Conservation (phyloP, 164 flowering plant genomes). For the Vitis labrusca region DNA sequence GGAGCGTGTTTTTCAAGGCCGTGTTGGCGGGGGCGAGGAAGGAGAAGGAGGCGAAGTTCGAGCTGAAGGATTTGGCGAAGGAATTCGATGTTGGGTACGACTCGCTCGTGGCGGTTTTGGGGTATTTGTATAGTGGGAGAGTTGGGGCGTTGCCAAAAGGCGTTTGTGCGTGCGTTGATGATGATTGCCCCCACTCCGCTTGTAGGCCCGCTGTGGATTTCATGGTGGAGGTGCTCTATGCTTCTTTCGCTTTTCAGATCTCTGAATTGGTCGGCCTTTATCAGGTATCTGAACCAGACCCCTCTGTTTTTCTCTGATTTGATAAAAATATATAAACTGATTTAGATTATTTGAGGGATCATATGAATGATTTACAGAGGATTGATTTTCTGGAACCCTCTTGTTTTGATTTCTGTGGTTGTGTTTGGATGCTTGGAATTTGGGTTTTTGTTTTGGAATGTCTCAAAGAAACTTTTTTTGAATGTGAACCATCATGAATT, state of each 20-base stretch:
- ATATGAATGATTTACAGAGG: too few relatives aligned
- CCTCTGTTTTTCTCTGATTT: too few relatives aligned
- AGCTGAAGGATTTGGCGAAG: conserved; percentile 55
- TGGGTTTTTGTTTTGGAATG: too few relatives aligned
- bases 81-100: conserved; percentile 64
- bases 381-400: too few relatives aligned
- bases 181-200: conserved; percentile 58
- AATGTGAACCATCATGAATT: too few relatives aligned
- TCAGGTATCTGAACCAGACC: conserved; percentile 43
- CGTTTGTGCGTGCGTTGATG: conserved; percentile 70
- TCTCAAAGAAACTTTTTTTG: too few relatives aligned
- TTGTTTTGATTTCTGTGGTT: too few relatives aligned
- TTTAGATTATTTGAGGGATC: too few relatives aligned
- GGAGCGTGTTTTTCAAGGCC: conserved; percentile 59
- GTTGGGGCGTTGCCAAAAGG: conserved; percentile 42
- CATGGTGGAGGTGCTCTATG: conserved; percentile 68
- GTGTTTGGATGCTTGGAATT: too few relatives aligned
- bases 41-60: conserved; percentile 30
- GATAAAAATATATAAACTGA: too few relatives aligned
- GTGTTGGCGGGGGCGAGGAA: conserved; percentile 33
- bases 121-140: conserved; percentile 68
- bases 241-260: conserved; percentile 56
- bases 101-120: conserved; percentile 52
- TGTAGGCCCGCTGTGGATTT: conserved; percentile 70
- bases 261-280: conserved; percentile 60